These are phyloP conservation scores for Aureobasidium sp. DNA, from an alignment of 2,329 filamentous ascomycete genomes.

Conservation along the genomic window DNA sequence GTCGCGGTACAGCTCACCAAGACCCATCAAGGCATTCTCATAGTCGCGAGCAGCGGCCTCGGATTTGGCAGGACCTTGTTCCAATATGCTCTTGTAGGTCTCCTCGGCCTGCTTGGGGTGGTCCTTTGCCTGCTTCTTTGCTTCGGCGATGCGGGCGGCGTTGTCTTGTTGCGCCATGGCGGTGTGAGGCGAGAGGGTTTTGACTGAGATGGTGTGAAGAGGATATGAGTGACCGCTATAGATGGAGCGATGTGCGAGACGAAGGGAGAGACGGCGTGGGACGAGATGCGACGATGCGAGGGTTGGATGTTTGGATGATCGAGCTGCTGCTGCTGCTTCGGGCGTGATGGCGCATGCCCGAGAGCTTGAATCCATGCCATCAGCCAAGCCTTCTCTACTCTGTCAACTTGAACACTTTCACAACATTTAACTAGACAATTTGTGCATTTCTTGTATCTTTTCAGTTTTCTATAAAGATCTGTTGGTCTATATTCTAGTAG, in stretches of 20 bases:
- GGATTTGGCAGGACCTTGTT: constrained; percentile 72
- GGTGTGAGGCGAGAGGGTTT: background rate
- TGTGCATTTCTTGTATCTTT: background rate
- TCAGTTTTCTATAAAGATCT: background rate
- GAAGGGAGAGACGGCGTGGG: background rate
- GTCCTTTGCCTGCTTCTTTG: constrained; percentile 71
- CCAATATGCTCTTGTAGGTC: constrained; percentile 83
- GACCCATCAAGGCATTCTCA: constrained; percentile 74
- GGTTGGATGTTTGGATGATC: background rate
- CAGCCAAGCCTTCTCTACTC: background rate
- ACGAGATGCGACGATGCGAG: background rate
- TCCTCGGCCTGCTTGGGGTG: constrained; percentile 77
- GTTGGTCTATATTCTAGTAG: background rate
- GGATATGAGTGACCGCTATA: background rate
- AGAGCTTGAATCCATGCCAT: background rate
- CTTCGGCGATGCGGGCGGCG: constrained; percentile 71
- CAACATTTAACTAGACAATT: background rate
- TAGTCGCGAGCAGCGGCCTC: constrained; percentile 87
- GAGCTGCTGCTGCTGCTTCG: background rate
- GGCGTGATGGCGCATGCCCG: background rate
- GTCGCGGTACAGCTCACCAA: constrained; percentile 90
- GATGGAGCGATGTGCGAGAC: background rate
- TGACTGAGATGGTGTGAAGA: background rate
- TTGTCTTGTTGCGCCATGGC: constrained; percentile 44
- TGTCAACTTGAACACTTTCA: background rate